Percentiles rank a stretch among this genome's conserved stretches.
phyloP scores from a whole-genome alignment of 306 rosid species.

The Delonix regia region DNA sequence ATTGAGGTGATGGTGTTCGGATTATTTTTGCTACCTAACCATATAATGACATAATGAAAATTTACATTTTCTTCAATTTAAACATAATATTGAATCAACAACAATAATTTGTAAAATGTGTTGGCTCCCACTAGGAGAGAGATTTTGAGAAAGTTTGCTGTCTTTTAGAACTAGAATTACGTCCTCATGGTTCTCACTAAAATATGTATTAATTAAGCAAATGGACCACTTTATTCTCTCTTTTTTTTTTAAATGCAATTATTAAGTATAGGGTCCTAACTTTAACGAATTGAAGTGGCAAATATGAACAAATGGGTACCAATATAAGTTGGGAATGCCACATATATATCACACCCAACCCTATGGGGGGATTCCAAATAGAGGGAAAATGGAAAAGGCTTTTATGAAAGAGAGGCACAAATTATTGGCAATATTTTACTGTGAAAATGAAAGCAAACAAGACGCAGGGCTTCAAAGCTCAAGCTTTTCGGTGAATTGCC shows the following conservation, averaged over 20 bases:
- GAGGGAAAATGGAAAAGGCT: slow-evolving; percentile 2
- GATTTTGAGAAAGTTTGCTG: background rate
- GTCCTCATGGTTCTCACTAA: background rate
- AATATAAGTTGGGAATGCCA: too few species aligned
- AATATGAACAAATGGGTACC: background rate
- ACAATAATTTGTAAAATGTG: background rate
- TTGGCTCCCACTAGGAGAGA: background rate
- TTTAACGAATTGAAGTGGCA: background rate
- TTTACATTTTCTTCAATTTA: too few species aligned
- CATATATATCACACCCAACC: background rate
- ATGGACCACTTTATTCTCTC: background rate
- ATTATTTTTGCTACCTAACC: background rate
- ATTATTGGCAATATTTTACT: slow-evolving; percentile 35
- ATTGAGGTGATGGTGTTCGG: background rate
- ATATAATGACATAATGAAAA: too few species aligned
- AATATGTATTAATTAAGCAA: background rate
- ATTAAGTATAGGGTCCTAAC: background rate
- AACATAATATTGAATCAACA: too few species aligned
- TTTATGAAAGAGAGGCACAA: slow-evolving; percentile 11
- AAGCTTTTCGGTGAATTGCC: slow-evolving; percentile 28
- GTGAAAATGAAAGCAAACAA: slow-evolving; percentile 21
- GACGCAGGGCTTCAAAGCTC: background rate
- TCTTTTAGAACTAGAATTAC: too few species aligned
- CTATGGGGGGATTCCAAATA: slow-evolving; percentile 5
- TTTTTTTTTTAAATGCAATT: background rate